A percentile compares a stretch with the other conserved stretches of the same genome.
These are phyloP conservation scores for Fusarium sp. DNA, from an alignment of 2,329 filamentous ascomycete species.

Conservation along the genomic window DNA sequence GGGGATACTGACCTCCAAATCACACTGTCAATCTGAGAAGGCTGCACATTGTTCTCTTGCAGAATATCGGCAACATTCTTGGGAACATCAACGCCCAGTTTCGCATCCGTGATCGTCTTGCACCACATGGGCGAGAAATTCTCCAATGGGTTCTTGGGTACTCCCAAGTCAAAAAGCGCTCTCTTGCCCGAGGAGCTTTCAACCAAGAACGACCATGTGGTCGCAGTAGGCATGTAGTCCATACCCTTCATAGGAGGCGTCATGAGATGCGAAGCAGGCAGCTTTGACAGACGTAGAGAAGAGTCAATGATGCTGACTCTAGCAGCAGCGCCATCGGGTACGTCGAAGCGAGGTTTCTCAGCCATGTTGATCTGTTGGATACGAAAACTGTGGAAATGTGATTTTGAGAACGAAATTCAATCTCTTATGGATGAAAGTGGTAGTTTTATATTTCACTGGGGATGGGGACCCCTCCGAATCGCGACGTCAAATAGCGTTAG, in stretches of 20 bases:
- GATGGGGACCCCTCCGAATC: no score
- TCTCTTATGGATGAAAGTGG: fast-evolving
- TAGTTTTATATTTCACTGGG: not conserved
- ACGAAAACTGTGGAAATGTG: fast-evolving
- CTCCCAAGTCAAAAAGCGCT: constrained; percentile 23
- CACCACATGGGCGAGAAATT: constrained; percentile 6
- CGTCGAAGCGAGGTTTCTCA: constrained; percentile 4
- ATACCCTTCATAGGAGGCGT: constrained; percentile 9
- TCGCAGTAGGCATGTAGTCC: not conserved
- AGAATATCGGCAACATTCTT: constrained; percentile 30
- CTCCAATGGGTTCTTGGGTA: constrained; percentile 16
- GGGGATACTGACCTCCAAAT: constrained; percentile 25
- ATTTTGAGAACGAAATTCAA: not conserved
- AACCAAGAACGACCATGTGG: constrained; percentile 25
- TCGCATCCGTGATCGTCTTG: not conserved
- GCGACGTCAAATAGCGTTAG: not conserved
- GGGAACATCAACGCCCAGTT: not conserved
- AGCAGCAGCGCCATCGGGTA: constrained; percentile 1
- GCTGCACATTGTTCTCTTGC: not conserved
- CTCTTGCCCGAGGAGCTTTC: constrained; percentile 13
- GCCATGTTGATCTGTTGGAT: not conserved
- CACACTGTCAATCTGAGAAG: constrained; percentile 11
- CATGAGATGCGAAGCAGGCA: constrained; percentile 1
- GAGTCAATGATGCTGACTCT: constrained; percentile 29
- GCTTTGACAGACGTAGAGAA: not conserved